Percentiles rank a stretch among this genome's conserved stretches.
Conservation (phyloP, 352 stramenopile species). For the Globisporangium nodosum region DNA sequence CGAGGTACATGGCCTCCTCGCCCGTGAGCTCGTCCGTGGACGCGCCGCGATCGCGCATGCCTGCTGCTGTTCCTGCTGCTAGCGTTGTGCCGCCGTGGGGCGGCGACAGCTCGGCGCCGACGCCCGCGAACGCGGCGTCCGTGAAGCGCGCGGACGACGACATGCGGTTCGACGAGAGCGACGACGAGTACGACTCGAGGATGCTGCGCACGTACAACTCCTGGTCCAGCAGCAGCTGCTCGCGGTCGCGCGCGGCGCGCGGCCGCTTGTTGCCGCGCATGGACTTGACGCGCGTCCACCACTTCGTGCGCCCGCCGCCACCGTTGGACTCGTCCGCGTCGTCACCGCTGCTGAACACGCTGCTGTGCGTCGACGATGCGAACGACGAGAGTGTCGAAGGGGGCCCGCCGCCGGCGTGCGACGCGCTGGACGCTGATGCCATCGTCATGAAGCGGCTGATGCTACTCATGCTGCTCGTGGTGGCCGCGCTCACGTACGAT, state of each 20-base stretch:
- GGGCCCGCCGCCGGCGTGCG: neutral
- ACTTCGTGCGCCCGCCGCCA: conserved; percentile 15
- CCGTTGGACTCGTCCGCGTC: conserved; percentile 12
- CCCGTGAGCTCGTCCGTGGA: conserved; percentile 7
- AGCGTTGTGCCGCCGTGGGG: neutral
- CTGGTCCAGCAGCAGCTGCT: conserved; percentile 31
- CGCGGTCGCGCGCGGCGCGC: conserved; percentile 6
- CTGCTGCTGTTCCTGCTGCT: neutral
- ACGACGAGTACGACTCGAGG: conserved; percentile 72
- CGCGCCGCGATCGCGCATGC: conserved; percentile 5
- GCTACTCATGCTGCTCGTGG: conserved; percentile 5
- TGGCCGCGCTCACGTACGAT: conserved; percentile 6
- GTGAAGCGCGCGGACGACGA: conserved; percentile 30
- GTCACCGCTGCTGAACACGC: conserved; percentile 6
- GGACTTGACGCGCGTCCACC: conserved; percentile 32
- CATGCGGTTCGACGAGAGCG: conserved; percentile 56
- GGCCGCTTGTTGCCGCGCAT: conserved; percentile 22
- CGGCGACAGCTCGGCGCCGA: conserved; percentile 17
- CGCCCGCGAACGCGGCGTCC: conserved; percentile 12
- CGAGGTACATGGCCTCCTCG: conserved; percentile 15
- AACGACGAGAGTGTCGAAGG: conserved; percentile 14
- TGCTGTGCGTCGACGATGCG: conserved; percentile 13
- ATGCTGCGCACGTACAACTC: conserved; percentile 70
- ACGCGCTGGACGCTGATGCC: neutral
- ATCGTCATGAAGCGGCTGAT: conserved; percentile 12